A percentile compares a stretch with the other conserved stretches of the same genome.
Evolutionary conservation across 2,329 filamentous ascomycete species (phyloP).

Genomic region (Geosmithia flava): DNA sequence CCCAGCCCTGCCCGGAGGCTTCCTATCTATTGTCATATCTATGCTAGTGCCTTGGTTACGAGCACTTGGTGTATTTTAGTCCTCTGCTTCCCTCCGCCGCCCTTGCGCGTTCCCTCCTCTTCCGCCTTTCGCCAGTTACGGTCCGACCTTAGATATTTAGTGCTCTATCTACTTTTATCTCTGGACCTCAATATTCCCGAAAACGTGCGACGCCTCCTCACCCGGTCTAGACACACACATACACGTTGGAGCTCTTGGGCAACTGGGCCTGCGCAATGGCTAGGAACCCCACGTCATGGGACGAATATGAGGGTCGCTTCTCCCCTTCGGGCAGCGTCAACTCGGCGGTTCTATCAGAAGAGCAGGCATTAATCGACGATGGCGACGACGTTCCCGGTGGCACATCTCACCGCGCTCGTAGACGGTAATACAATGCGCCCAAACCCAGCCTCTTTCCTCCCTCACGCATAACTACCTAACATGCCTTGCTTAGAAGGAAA

Average conservation of each 20-base stretch:
- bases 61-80: no score
- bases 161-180: no score
- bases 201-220: conserved; percentile 7
- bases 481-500: background rate
- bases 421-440: conserved; percentile 11
- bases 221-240: background rate
- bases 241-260: background rate
- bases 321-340: conserved; percentile 29
- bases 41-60: no score
- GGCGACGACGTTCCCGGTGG: conserved; percentile 14
- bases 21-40: no score
- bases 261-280: conserved; percentile 7
- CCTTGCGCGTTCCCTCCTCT: no score
- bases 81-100: no score
- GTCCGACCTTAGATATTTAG: no score
- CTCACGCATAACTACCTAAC: background rate
- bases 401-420: conserved; percentile 12
- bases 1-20: no score
- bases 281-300: conserved; percentile 30
- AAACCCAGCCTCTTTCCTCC: background rate
- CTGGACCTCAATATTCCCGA: no score
- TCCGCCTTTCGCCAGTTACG: no score
- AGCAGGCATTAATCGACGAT: conserved; percentile 31
- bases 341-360: conserved; percentile 28
- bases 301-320: conserved; percentile 29